phyloP scores from a whole-genome alignment of 2,329 filamentous ascomycete species.

The Blumeria graminis region DNA sequence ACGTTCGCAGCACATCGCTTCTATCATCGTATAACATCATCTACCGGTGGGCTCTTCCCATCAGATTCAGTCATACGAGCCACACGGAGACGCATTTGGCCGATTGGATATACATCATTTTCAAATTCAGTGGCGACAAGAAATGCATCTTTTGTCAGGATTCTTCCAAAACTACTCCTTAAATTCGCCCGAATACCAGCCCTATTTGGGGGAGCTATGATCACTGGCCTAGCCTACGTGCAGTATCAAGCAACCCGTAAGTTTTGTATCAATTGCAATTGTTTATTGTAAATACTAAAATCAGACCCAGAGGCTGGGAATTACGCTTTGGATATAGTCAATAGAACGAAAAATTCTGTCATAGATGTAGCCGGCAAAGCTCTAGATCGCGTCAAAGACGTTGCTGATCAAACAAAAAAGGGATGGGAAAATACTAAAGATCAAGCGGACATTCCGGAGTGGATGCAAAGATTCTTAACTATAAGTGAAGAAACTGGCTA shows the following conservation, averaged over 20 bases:
- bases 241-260: constrained; percentile 84
- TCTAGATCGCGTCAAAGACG: constrained; percentile 46
- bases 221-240: constrained; percentile 73
- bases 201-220: constrained; percentile 69
- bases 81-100: constrained; percentile 43
- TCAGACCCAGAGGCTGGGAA: constrained; percentile 38
- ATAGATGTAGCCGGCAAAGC: constrained; percentile 42
- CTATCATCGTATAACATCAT: constrained; percentile 29
- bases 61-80: constrained; percentile 37
- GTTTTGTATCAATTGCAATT: constrained; percentile 13
- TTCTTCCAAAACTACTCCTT: constrained; percentile 67
- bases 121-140: constrained; percentile 50
- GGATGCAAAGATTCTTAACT: constrained; percentile 52
- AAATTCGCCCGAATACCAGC: constrained; percentile 77
- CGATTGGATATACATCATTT: constrained; percentile 52
- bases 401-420: constrained; percentile 53
- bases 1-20: constrained; percentile 34
- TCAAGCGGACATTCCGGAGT: constrained; percentile 45
- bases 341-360: constrained; percentile 47
- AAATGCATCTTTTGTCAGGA: constrained; percentile 38
- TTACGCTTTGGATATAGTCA: constrained; percentile 54
- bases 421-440: constrained; percentile 75
- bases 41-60: constrained; percentile 43
- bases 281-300: constrained; percentile 1
- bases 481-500: constrained; percentile 30